These are phyloP conservation scores for Albophoma yamanashiensis DNA, from an alignment of 2,329 filamentous ascomycete species.

Conservation along the genomic window DNA sequence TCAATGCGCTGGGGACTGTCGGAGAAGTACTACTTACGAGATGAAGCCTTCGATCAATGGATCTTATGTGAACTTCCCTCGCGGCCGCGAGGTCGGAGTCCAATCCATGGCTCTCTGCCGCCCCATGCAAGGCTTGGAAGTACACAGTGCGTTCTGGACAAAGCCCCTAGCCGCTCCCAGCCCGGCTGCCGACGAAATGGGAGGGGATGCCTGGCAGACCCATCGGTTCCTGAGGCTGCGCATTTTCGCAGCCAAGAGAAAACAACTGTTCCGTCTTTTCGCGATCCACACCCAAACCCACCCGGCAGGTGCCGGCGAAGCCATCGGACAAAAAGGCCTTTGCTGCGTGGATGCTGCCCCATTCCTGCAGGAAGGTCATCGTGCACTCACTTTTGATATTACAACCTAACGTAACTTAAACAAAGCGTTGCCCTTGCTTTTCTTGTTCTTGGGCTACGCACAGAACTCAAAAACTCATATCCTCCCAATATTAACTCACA, in stretches of 20 bases:
- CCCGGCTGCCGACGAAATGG: neutral
- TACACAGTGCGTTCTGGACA: neutral
- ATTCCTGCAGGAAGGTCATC: too few species aligned
- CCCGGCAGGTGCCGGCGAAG: neutral
- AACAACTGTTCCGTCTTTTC: neutral
- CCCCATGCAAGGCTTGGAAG: neutral
- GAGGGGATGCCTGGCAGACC: neutral
- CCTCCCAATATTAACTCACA: neutral
- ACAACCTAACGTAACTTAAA: neutral
- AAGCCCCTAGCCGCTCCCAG: neutral
- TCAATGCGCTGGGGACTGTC: neutral
- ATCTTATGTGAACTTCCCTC: neutral
- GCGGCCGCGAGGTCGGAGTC: neutral
- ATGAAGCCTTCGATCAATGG: neutral
- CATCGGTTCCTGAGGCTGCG: neutral
- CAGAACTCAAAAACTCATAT: neutral
- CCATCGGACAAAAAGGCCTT: neutral
- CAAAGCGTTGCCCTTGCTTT: neutral
- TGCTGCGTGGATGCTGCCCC: neutral
- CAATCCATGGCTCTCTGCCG: neutral
- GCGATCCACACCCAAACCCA: constrained; percentile 1
- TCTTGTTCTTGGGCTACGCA: neutral
- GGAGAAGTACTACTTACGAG: neutral
- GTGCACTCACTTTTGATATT: neutral
- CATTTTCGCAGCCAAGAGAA: neutral